phyloP scores from a whole-genome alignment of 2,329 filamentous ascomycete species.

The Fonsecaea multimorphosa region DNA sequence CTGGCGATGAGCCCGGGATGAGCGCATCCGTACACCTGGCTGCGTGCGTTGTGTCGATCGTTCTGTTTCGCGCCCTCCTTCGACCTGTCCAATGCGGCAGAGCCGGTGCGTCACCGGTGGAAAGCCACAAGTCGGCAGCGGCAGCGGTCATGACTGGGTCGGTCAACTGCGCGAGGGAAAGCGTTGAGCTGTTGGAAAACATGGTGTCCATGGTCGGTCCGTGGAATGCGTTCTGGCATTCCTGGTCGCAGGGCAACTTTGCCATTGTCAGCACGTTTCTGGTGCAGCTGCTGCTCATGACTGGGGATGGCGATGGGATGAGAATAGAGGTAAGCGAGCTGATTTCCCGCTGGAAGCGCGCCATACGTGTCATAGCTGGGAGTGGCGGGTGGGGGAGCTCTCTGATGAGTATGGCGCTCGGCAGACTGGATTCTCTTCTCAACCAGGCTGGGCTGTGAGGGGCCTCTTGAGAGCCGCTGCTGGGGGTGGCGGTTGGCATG shows the following conservation, averaged over 20 bases:
- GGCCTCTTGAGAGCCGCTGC: not conserved
- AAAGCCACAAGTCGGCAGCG: constrained; percentile 14
- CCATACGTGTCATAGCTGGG: constrained; percentile 19
- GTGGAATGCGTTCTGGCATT: constrained; percentile 30
- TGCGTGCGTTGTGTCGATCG: constrained; percentile 15
- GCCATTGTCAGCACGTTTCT: constrained; percentile 27
- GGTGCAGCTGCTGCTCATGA: constrained; percentile 19
- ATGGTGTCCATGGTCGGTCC: constrained; percentile 25
- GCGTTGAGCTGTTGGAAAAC: constrained; percentile 20
- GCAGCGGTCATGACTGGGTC: constrained; percentile 25
- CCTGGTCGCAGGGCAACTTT: constrained; percentile 31
- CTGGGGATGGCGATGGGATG: constrained; percentile 1
- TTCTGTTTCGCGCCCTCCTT: constrained; percentile 23
- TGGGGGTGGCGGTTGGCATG: not conserved
- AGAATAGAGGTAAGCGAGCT: constrained; percentile 15
- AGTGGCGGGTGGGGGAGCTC: constrained; percentile 27
- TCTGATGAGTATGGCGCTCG: constrained; percentile 27
- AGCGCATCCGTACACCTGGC: constrained; percentile 23
- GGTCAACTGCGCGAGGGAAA: constrained; percentile 19
- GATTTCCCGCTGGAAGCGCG: constrained; percentile 25
- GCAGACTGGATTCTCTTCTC: constrained; percentile 20
- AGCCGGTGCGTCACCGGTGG: not conserved
- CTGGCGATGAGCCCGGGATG: constrained; percentile 10
- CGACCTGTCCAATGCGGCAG: constrained; percentile 12
- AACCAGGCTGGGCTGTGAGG: not conserved